phyloP scores from a whole-genome alignment of 2,329 filamentous ascomycete genomes.

The Aspergillaceae sp. region DNA sequence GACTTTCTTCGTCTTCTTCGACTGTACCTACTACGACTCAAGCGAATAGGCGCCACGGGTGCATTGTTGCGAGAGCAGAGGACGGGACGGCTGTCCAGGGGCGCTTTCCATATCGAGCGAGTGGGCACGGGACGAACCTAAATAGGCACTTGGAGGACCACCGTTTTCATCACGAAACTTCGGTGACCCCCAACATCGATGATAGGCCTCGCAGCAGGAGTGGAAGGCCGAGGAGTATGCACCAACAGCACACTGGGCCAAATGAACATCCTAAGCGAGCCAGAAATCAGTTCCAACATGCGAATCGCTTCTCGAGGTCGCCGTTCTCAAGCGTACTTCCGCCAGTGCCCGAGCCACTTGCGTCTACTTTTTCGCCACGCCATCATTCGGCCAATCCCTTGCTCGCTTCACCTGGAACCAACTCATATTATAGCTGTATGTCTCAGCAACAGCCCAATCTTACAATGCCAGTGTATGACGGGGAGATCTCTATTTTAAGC shows the following conservation, averaged over 20 bases:
- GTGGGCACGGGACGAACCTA: conserved; percentile 31
- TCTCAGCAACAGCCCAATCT: not conserved
- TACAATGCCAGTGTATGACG: not conserved
- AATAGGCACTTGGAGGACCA: conserved; percentile 24
- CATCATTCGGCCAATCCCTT: not conserved
- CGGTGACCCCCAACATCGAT: not conserved
- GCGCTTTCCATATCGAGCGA: conserved; percentile 32
- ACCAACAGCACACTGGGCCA: too few relatives aligned
- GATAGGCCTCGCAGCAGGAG: not conserved
- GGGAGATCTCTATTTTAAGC: not conserved
- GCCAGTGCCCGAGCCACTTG: not conserved
- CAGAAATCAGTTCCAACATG: not conserved
- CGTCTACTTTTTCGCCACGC: not conserved
- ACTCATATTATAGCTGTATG: not conserved
- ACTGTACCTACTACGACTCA: not conserved
- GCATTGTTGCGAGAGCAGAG: conserved; percentile 27
- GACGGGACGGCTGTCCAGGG: conserved; percentile 36
- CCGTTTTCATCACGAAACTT: conserved; percentile 24
- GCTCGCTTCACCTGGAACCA: not conserved
- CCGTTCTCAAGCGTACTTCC: not conserved
- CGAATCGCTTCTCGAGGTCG: not conserved
- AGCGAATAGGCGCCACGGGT: conserved; percentile 10
- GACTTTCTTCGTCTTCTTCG: conserved; percentile 11
- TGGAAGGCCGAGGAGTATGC: too few relatives aligned
- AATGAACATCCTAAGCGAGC: not conserved